Evolutionary conservation across 1,139 yeast genomes (phyloP), one percentile per base, ranked within the genome.

Genomic region (Yamadazyma atlantica): DNA sequence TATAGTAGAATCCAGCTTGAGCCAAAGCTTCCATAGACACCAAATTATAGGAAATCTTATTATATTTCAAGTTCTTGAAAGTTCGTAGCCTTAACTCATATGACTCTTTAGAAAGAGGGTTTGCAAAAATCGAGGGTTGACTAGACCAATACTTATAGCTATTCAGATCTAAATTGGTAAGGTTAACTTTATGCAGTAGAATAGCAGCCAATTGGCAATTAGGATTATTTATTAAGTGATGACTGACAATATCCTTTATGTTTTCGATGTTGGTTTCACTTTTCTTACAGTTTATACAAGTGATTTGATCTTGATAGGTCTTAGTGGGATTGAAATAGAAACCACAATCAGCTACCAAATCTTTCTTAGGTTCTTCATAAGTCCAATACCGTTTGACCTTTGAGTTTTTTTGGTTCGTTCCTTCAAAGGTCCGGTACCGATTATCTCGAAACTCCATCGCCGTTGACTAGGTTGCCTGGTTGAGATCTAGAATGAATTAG

Each of bases 291-390:
- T 73, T 66, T 34, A 70, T 73, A 54, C 96, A 88, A 2, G 79
- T 66, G 6, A 72, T 73, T 43, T 73, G 73, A 55, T 66, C 79
- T n/a, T 55, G 57, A 39, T 66, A 57, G 29, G 60, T 56, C 43
- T 61, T 64, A 0, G 73, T 67, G 2, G 95, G 95, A 11, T 78
- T 68, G 57, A 72, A 85, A 52, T 70, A 81, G 57, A 87, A 86
- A 1, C 96, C 96, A 19, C 78, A 69, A 25, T 69, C 72, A 1
- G 88, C 86, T 15, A 60, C 40, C 6, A 43, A 35, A 12, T 44
- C 50, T 15, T 44, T 40, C 14, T 41, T 42, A 13, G 56, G 56
- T 10, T 35, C 27, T 4, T 46, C 46, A 24, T 44, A 35, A 6
- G 44, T 35, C 56, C 61, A 58, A 21, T 41, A 46, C 23, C 45